Evolutionary conservation across 2,329 filamentous ascomycete species (phyloP).

Genomic region (Hypoxylon sp.): DNA sequence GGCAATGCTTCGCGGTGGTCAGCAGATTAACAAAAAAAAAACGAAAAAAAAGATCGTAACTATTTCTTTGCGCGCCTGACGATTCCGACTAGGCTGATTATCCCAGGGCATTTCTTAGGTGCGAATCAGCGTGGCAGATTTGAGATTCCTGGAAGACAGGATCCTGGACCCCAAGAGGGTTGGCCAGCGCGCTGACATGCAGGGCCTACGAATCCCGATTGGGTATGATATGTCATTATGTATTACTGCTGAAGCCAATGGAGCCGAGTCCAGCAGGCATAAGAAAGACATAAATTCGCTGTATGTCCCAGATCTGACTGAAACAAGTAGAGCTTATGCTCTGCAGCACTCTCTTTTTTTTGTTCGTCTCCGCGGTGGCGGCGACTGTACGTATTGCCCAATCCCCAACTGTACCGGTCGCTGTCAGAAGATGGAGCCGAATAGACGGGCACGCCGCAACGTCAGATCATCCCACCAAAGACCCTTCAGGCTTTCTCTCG

Average conservation of each 20-base stretch:
- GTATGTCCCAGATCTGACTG: slow-evolving; percentile 46
- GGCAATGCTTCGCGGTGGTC: slow-evolving; percentile 30
- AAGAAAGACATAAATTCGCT: slow-evolving; percentile 32
- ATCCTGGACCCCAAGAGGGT: slow-evolving; percentile 35
- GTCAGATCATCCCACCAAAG: slow-evolving; percentile 33
- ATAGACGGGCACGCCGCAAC: slow-evolving; percentile 32
- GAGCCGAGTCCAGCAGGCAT: slow-evolving; percentile 16
- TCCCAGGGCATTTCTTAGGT: slow-evolving; percentile 18
- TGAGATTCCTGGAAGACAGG: slow-evolving; percentile 28
- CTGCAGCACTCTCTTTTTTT: slow-evolving; percentile 31
- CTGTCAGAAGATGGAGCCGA: slow-evolving; percentile 28
- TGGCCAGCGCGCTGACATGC: slow-evolving; percentile 38
- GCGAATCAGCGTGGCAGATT: slow-evolving; percentile 23
- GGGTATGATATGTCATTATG: slow-evolving; percentile 32
- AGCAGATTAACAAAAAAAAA: slow-evolving; percentile 22
- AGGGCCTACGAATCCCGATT: slow-evolving; percentile 35
- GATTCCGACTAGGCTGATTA: slow-evolving; percentile 23
- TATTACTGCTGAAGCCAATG: slow-evolving; percentile 29
- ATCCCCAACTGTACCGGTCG: slow-evolving; percentile 23
- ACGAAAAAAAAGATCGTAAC: too few relatives aligned
- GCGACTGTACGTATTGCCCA: slow-evolving; percentile 30
- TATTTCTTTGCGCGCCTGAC: slow-evolving; percentile 32
- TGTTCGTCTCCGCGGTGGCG: slow-evolving; percentile 36
- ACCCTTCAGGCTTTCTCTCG: slow-evolving; percentile 12
- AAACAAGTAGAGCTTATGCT: slow-evolving; percentile 40